phyloP scores from a whole-genome alignment of 805 yeast genomes.

The Saccharomycodes ludwigii region DNA sequence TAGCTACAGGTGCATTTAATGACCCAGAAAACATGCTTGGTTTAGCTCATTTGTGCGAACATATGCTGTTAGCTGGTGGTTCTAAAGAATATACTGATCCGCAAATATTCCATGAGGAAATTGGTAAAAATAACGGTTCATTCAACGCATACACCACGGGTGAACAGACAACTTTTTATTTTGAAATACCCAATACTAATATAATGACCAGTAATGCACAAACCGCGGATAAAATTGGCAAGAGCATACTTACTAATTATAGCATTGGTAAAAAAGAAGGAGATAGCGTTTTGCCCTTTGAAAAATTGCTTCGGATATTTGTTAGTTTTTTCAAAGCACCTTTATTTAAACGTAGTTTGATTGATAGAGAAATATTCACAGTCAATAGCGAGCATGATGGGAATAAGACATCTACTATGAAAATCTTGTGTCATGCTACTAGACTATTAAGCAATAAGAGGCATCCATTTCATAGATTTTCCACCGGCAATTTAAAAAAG shows the following conservation, averaged over 20 bases:
- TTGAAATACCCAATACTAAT: conserved; percentile 40
- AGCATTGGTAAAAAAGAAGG: too few relatives aligned
- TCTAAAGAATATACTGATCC: conserved; percentile 42
- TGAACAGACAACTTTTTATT: conserved; percentile 51
- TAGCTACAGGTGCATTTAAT: conserved; percentile 68
- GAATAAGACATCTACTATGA: conserved; percentile 33
- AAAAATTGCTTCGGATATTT: conserved; percentile 35
- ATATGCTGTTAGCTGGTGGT: conserved; percentile 43
- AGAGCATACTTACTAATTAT: too few relatives aligned
- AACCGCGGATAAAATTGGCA: too few relatives aligned
- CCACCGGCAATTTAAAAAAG: conserved; percentile 52
- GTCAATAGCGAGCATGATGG: conserved; percentile 54
- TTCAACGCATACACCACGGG: conserved; percentile 61
- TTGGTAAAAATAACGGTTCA: conserved; percentile 40
- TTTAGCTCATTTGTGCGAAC: conserved; percentile 84
- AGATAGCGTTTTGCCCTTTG: too few relatives aligned
- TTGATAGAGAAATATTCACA: conserved; percentile 43
- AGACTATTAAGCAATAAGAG: conserved; percentile 33
- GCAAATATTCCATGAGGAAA: conserved; percentile 30
- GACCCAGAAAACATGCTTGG: conserved; percentile 69
- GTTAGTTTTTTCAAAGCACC: conserved; percentile 42
- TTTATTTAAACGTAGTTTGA: conserved; percentile 28
- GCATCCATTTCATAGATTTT: conserved; percentile 49
- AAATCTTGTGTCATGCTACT: conserved; percentile 46
- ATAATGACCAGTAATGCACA: too few relatives aligned